phyloP scores from a whole-genome alignment of 352 stramenopile genomes.

The Hyaloperonospora brassicae region DNA sequence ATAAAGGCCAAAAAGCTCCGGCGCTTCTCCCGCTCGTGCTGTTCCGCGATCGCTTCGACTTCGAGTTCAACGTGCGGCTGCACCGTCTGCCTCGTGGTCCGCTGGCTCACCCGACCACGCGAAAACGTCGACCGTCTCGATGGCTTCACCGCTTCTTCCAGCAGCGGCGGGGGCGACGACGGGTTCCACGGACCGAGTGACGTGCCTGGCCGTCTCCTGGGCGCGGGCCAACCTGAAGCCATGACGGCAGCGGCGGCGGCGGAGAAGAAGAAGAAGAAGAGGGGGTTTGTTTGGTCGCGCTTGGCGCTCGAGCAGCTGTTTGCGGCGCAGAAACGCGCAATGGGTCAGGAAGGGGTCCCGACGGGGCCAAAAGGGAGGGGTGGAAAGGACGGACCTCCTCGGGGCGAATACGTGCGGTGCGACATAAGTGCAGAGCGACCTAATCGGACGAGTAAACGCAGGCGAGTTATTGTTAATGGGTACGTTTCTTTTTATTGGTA shows the following conservation, averaged over 20 bases:
- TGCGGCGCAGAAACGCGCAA: too few relatives aligned
- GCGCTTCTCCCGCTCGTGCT: conserved; percentile 19
- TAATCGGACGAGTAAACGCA: too few relatives aligned
- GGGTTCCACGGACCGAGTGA: conserved; percentile 3
- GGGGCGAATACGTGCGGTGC: too few relatives aligned
- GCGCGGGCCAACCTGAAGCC: conserved; percentile 16
- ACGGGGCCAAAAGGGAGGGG: too few relatives aligned
- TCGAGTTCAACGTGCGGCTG: conserved; percentile 24
- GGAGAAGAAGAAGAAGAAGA: not conserved
- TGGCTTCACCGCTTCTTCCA: conserved; percentile 14
- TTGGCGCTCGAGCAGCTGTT: too few relatives aligned
- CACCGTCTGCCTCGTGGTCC: conserved; percentile 1
- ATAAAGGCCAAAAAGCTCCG: conserved; percentile 21
- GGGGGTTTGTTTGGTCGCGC: too few relatives aligned
- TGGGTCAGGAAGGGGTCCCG: too few relatives aligned
- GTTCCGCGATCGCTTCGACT: conserved; percentile 22
- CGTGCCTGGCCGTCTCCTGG: not conserved
- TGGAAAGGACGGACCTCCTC: too few relatives aligned
- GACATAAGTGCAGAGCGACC: too few relatives aligned
- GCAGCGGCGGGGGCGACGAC: conserved; percentile 18
- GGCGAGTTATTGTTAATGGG: too few relatives aligned
- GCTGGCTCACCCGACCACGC: conserved; percentile 10
- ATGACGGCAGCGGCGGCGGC: conserved; percentile 24
- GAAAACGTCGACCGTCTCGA: conserved; percentile 16
- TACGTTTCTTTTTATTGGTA: too few relatives aligned